Evolutionary conservation across 2,329 filamentous ascomycete genomes (phyloP), one percentile per base, ranked within the genome.

Genomic region (Cryoendolithus antarcticus): DNA sequence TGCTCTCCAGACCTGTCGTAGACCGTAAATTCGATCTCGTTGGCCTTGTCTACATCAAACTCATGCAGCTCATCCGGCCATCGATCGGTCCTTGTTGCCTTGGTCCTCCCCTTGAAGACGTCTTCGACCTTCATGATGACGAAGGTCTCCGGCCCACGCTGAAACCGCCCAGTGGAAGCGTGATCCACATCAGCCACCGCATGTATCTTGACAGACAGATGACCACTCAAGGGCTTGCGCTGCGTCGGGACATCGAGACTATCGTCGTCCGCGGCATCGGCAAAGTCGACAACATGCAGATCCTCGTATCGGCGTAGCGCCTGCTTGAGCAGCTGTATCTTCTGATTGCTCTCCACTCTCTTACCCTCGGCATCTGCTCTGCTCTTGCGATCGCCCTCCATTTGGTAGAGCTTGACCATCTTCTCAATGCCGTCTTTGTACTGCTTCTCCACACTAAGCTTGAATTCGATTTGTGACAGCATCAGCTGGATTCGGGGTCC

Each of bases 341-440:
- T 98, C 62, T 96, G 89, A 61, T 88, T 94, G 65, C 89, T 96
- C 65, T 98, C 91, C 44, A 93, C 81, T 42, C 83, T 76, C 56
- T 86, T 78, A 36, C 81, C 84, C 52, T 93, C 86, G 32, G 91
- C 91, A 62, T 98, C 91, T 42, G 83, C 79, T 60, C 82, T 85
- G 66, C 89, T 96, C 70, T 94, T 95, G 52, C 88, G 80, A 59
- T 98, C 91, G 24, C 91, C 89, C 61, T 96, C 91, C 74, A 96
- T 91, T 58, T 91, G 80, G 59, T 98, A 98, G 29, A 98, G 71
- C 60, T 91, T 86, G 34, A 95, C 85, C 91, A 98, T 96, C 69
- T 98, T 98, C 64, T 98, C 91, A 52, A 98, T 91, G 45, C 91
- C 91, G 57, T 93, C 93, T 49, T 96, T 86, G 64, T 98, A 98